Conservation (phyloP, 768 basidiomycete species). For the Fomitopsis pulvina region DNA sequence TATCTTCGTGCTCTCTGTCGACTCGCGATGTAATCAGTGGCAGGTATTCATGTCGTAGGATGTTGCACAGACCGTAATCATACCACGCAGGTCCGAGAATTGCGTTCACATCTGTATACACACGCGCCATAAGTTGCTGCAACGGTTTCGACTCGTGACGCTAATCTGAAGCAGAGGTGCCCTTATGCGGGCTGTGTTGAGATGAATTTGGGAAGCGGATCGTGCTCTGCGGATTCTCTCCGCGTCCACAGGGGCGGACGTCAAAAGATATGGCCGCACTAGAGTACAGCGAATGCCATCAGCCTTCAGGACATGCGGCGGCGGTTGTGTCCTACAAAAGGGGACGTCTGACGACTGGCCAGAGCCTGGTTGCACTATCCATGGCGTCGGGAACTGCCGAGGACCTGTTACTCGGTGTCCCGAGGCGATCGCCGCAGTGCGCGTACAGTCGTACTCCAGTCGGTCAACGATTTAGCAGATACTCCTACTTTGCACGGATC, state of each 20-base stretch:
- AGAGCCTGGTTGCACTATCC: background rate
- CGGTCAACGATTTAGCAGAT: too few species aligned
- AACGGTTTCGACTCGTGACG: background rate
- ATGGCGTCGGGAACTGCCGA: too few species aligned
- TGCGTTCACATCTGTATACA: constrained; percentile 85
- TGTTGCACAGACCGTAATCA: constrained; percentile 79
- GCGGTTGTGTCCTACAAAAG: background rate
- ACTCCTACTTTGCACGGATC: too few species aligned
- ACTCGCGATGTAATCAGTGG: background rate
- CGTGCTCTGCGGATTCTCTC: constrained; percentile 8
- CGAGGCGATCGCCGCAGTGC: too few species aligned
- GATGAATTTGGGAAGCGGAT: background rate
- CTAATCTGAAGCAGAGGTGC: background rate
- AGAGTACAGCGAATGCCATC: background rate
- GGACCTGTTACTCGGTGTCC: too few species aligned
- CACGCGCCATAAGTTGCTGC: constrained; percentile 52
- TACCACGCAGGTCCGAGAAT: constrained; percentile 86
- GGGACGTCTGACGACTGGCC: background rate
- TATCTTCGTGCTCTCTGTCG: constrained; percentile 81
- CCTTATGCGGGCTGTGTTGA: background rate
- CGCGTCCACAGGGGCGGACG: constrained; percentile 10
- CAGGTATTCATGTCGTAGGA: too few species aligned
- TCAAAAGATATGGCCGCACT: constrained; percentile 1
- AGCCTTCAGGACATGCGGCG: background rate
- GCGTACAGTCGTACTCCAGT: too few species aligned